Base-by-base conservation (phyloP, 768 basidiomycete species). In the Fistulinella prunicolor region DNA sequence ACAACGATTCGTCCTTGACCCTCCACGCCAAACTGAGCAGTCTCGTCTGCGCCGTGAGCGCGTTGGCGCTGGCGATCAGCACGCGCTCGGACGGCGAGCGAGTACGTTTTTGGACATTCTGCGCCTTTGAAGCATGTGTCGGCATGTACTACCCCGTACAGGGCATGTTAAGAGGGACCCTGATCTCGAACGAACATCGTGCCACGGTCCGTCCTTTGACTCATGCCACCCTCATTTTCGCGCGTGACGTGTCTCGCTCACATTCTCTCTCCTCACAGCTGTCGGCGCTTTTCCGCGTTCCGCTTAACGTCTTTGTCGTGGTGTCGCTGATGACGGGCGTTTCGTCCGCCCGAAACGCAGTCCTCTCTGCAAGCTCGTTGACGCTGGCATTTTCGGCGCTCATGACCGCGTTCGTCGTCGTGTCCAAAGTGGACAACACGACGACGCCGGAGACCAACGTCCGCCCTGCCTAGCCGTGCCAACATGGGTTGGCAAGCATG, bases 71-170 rank as follows among this genome's bases (percentile, higher is more conserved):
- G 24, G 77, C 78, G 0, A 48, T 70, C 16, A 78, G 78, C 57
- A 71, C 82, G 24, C 58, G 65, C 10, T 74, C 71, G 8, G 50
- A 55, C 12, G 67, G 66, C 48, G 79, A 81, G 49, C 70, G 73
- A 29, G 51, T 72, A 17, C 76, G 85, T 4, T 88, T 87, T 57
- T 86, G 78, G 77, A 78, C 83, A 13, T 89, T 89, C 57, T 87
- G 86, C 55, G 67, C 75, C 13, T 89, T 87, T 51, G 86, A 89
- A 62, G 83, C 78, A 14, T 87, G 83, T 60, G 86, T 88, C 7
- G 86, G 86, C 38, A 78, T 85, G 80, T 88, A 88, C 59, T 88
- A 88, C 58, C 86, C 86, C 20, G 78, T 86, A 24, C 86, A 88
- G 49, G 86, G 86, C 23, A 87, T 85, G 75, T 66, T 88, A 19